These are phyloP conservation scores for Marsdenia floribunda DNA, from an alignment of 257 asterid genomes.

Conservation along the genomic window DNA sequence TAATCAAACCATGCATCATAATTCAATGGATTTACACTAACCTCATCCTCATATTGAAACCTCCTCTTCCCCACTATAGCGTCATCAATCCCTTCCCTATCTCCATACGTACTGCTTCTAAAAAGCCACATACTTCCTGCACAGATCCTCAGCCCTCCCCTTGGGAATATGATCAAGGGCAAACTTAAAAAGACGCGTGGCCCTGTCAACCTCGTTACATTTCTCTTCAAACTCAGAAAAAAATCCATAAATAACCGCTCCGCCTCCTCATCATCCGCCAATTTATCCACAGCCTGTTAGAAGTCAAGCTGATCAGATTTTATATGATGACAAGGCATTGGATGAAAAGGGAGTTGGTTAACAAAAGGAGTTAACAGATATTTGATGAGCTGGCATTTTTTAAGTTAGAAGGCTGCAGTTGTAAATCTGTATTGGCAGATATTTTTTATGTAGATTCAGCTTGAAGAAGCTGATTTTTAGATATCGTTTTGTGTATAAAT, in stretches of 20 bases:
- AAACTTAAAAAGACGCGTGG: slow-evolving; percentile 70
- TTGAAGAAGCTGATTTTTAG: too few species aligned
- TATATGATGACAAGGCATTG: too few species aligned
- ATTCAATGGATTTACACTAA: slow-evolving; percentile 70
- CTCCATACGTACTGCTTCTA: slow-evolving; percentile 73
- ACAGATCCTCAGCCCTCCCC: slow-evolving; percentile 84
- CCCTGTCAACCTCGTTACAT: slow-evolving; percentile 90
- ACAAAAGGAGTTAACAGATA: too few species aligned
- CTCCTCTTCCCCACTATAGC: slow-evolving; percentile 88
- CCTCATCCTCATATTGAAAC: too few species aligned
- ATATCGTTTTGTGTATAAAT: too few species aligned
- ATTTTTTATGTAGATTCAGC: too few species aligned
- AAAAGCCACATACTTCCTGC: slow-evolving; percentile 80
- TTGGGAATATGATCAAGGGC: slow-evolving; percentile 91
- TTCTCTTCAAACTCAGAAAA: slow-evolving; percentile 91
- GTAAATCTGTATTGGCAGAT: too few species aligned
- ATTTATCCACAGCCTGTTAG: slow-evolving; percentile 72
- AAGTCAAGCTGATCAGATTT: too few species aligned
- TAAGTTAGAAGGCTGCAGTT: too few species aligned
- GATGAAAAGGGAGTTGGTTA: too few species aligned
- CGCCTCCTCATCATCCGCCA: slow-evolving; percentile 88
- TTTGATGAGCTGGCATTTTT: too few species aligned
- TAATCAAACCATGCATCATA: too few species aligned
- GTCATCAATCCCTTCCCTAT: slow-evolving; percentile 73
- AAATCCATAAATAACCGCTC: slow-evolving; percentile 82